Base-by-base conservation (phyloP, 805 yeast genomes). In the Saccharomycodes ludwigii region DNA sequence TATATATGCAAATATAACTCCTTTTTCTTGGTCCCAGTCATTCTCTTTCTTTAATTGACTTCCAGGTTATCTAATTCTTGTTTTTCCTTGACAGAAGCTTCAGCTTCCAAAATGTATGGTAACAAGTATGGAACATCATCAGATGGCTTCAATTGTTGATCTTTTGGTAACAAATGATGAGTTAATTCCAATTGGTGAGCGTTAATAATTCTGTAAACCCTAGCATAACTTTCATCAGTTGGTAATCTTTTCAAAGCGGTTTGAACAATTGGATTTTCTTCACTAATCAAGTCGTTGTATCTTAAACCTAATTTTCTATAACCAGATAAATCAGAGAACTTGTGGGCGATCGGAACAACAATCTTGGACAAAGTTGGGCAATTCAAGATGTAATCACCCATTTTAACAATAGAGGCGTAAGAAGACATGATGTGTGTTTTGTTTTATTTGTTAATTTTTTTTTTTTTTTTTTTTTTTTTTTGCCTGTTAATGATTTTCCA, bases 261-360 rank as follows among this genome's bases (percentile, higher is more conserved):
- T 66, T 84, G 88, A 63, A 79, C 71, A 34, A 73, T 63, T 49
- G 86, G 86, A 56, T 66, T 78, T 66, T 91, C 98, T 64, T 91
- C 98, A 43, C 69, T 61, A 42, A 88, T 57, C 51, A 88, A 63
- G 60, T 91, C 98, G 56, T 88, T 91, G 52, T 79, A 75, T 62
- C 79, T 83, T 50, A 91, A 71, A 34, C 98, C 98, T 65, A 91
- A 61, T 59, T 85, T 73, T 69, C 97, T 81, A 81, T 91, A 91
- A 38, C 97, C 97, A 35, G 94, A 68, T 43, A 70, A 68, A 44
- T 75, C 65, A 45, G 71, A 64, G 62, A 78, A 86, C 46, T 72
- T 64, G 52, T 76, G 71, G 29, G 96, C 80, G 24, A 77, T 68
- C 42, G 98, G 97, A 20, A 77, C 69, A 42, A 81, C 66, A 44